phyloP scores from a whole-genome alignment of 495 filamentous ascomycete genomes.

The Penicillium lividum region DNA sequence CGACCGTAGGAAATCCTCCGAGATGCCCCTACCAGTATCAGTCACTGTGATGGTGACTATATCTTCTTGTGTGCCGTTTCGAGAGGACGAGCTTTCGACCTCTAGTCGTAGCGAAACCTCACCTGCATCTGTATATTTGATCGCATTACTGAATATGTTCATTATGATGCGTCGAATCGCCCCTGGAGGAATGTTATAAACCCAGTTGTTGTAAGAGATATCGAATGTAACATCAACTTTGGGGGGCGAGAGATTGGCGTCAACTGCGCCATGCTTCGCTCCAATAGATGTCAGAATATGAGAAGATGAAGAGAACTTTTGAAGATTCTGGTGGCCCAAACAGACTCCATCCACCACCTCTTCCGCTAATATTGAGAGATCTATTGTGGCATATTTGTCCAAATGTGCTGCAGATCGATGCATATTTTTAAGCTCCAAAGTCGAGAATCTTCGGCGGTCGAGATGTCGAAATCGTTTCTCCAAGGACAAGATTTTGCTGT shows the following conservation, averaged over 20 bases:
- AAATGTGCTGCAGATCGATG: slow-evolving; percentile 26
- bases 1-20: slow-evolving; percentile 41
- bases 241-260: slow-evolving; percentile 32
- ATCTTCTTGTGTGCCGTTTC: slow-evolving; percentile 21
- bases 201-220: slow-evolving; percentile 45
- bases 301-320: neutral
- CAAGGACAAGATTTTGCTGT: slow-evolving; percentile 21
- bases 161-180: slow-evolving; percentile 66
- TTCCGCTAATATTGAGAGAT: slow-evolving; percentile 15
- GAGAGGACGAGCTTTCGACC: slow-evolving; percentile 34
- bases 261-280: neutral
- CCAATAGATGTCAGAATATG: neutral
- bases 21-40: slow-evolving; percentile 49
- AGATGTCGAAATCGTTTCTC: slow-evolving; percentile 14
- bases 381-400: slow-evolving; percentile 11
- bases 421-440: slow-evolving; percentile 23
- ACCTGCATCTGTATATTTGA: slow-evolving; percentile 67
- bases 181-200: slow-evolving; percentile 60
- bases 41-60: slow-evolving; percentile 39
- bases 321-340: slow-evolving; percentile 11
- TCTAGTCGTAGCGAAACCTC: slow-evolving; percentile 58
- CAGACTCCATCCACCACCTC: slow-evolving; percentile 21
- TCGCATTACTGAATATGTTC: slow-evolving; percentile 72
- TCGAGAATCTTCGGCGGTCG: slow-evolving; percentile 25
- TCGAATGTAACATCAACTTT: slow-evolving; percentile 55